These are phyloP conservation scores for Gamarada debralockiae DNA, from an alignment of 495 filamentous ascomycete species.

Conservation along the genomic window DNA sequence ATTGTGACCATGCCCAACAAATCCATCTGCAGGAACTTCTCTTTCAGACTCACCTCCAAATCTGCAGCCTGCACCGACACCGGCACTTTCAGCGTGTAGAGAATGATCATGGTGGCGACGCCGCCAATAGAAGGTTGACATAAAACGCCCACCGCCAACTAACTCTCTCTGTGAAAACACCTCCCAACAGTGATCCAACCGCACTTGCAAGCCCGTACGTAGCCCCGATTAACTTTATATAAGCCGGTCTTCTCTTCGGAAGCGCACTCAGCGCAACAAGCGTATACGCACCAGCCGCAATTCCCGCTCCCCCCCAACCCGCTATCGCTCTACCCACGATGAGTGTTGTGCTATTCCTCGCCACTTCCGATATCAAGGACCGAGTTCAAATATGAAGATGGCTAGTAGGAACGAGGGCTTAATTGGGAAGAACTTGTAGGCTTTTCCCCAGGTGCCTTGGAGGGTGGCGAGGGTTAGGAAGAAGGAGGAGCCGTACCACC, in stretches of 20 bases:
- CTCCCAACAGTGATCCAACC: conserved; percentile 52
- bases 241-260: conserved; percentile 37
- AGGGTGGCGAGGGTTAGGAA: conserved; percentile 40
- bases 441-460: conserved; percentile 35
- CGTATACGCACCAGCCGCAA: conserved; percentile 47
- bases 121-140: conserved; percentile 62
- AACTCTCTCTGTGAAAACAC: conserved; percentile 57
- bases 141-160: conserved; percentile 52
- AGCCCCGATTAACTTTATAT: conserved; percentile 43
- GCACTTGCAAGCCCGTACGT: conserved; percentile 40
- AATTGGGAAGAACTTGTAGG: conserved; percentile 28
- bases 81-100: conserved; percentile 19
- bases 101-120: conserved; percentile 40
- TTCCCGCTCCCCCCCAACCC: conserved; percentile 42
- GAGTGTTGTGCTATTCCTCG: conserved; percentile 42
- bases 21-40: conserved; percentile 32
- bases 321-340: conserved; percentile 52
- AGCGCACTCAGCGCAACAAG: conserved; percentile 44
- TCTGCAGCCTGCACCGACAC: conserved; percentile 38
- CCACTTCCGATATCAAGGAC: conserved; percentile 47
- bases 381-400: conserved; percentile 44
- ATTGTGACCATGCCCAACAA: conserved; percentile 38
- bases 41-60: neutral
- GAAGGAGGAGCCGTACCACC: too few relatives aligned
- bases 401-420: conserved; percentile 44